These are phyloP conservation scores for Amanita muscaria DNA, from an alignment of 768 basidiomycete genomes.

Conservation along the genomic window DNA sequence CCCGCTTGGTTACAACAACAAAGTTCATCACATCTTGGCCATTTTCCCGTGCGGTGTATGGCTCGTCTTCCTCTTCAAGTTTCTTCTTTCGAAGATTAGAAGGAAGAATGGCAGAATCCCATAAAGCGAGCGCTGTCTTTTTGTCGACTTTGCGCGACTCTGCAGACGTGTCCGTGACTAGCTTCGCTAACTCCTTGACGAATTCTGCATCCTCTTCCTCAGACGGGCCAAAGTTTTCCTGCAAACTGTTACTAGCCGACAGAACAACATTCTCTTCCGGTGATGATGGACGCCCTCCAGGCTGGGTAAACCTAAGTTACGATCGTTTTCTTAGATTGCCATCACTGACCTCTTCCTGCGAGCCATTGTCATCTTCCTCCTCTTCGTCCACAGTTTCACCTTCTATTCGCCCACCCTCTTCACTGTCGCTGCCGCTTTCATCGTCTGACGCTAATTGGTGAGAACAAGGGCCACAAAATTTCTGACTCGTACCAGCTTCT, in stretches of 20 bases:
- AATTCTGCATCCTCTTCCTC: constrained; percentile 92
- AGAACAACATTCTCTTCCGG: constrained; percentile 77
- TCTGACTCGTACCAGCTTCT: constrained; percentile 48
- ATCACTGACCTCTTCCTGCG: constrained; percentile 43
- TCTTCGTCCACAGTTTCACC: constrained; percentile 45
- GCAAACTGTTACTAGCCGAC: constrained; percentile 41
- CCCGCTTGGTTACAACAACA: constrained; percentile 85
- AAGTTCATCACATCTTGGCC: constrained; percentile 70
- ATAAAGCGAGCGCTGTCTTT: constrained; percentile 77
- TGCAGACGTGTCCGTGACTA: constrained; percentile 80
- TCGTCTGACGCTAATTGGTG: constrained; percentile 10
- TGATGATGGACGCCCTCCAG: constrained; percentile 65
- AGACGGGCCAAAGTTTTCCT: constrained; percentile 73
- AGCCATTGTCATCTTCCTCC: constrained; percentile 54
- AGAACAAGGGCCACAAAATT: background rate
- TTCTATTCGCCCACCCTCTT: constrained; percentile 46
- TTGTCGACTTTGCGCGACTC: constrained; percentile 85
- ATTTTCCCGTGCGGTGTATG: constrained; percentile 26
- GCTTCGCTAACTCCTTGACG: constrained; percentile 89
- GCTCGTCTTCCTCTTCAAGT: constrained; percentile 48
- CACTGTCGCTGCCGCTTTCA: constrained; percentile 57
- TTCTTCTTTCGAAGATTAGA: constrained; percentile 59
- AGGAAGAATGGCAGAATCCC: constrained; percentile 80
- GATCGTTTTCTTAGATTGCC: background rate
- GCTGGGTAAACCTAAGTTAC: constrained; percentile 22